phyloP scores from a whole-genome alignment of 129 eudicot genomes.

The Chrysanthemum seticuspe region DNA sequence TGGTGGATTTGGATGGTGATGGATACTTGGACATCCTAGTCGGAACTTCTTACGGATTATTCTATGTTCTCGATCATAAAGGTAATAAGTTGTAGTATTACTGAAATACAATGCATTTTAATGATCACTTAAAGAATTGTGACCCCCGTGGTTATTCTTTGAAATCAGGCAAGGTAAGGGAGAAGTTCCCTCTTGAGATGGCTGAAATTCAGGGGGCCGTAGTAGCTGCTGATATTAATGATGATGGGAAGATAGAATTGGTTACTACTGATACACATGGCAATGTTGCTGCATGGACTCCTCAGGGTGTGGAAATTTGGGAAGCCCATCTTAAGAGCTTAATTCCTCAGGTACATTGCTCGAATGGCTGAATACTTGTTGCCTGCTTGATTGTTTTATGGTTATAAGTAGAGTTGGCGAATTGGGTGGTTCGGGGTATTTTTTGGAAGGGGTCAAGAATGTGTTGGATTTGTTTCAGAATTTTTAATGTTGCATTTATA shows the following conservation, averaged over 20 bases:
- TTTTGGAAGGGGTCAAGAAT: not conserved
- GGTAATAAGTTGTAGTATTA: constrained; percentile 41
- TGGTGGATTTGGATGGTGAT: constrained; percentile 95
- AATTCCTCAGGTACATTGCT: constrained; percentile 67
- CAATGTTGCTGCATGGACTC: constrained; percentile 98
- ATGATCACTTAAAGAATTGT: not conserved
- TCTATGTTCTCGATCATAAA: constrained; percentile 87
- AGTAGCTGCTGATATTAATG: constrained; percentile 93
- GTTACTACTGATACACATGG: constrained; percentile 92
- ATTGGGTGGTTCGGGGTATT: not conserved
- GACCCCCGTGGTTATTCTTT: not conserved
- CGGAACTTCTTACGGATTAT: constrained; percentile 96
- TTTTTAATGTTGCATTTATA: not conserved
- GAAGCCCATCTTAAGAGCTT: constrained; percentile 89
- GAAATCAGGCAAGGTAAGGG: constrained; percentile 78
- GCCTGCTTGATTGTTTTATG: not conserved
- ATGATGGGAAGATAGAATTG: constrained; percentile 92
- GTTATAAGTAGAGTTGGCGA: constrained; percentile 1
- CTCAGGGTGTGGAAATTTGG: constrained; percentile 94
- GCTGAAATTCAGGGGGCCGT: constrained; percentile 99
- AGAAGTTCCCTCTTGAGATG: constrained; percentile 93
- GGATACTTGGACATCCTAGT: constrained; percentile 91
- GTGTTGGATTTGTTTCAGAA: not conserved
- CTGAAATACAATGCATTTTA: not conserved
- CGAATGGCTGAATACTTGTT: not conserved